A percentile compares a stretch with the other conserved stretches of the same genome.
Evolutionary conservation across 805 yeast species (phyloP).

Genomic region (Hanseniaspora occidentalis): DNA sequence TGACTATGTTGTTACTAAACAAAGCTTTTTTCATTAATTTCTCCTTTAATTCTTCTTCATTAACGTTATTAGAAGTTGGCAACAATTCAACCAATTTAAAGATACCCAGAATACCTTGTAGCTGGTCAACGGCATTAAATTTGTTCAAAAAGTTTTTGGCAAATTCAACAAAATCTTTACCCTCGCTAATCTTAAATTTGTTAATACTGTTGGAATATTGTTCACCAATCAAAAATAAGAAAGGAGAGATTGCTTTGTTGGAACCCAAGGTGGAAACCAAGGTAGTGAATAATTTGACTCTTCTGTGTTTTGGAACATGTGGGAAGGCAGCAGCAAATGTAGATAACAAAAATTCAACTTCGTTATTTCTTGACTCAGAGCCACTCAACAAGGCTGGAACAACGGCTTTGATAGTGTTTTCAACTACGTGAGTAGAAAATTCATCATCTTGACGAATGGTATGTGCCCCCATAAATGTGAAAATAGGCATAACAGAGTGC

Average conservation of each 20-base stretch:
- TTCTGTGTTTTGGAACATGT: slow-evolving; percentile 93
- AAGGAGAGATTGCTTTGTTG: slow-evolving; percentile 50
- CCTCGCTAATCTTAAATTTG: slow-evolving; percentile 52
- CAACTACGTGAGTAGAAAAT: slow-evolving; percentile 83
- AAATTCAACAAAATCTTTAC: slow-evolving; percentile 59
- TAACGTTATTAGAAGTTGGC: background rate
- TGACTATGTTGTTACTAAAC: slow-evolving; percentile 48
- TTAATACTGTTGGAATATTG: slow-evolving; percentile 48
- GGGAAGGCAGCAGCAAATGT: slow-evolving; percentile 90
- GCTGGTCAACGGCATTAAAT: slow-evolving; percentile 57
- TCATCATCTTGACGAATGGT: slow-evolving; percentile 95
- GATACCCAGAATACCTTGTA: slow-evolving; percentile 39
- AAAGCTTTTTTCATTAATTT: slow-evolving; percentile 25
- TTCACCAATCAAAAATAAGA: slow-evolving; percentile 69
- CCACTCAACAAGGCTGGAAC: slow-evolving; percentile 73
- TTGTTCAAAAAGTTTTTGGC: slow-evolving; percentile 53
- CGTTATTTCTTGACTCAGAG: slow-evolving; percentile 37
- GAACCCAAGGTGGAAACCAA: slow-evolving; percentile 67
- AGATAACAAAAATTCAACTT: slow-evolving; percentile 71
- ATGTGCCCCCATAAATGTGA: slow-evolving; percentile 98
- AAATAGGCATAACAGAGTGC: slow-evolving; percentile 98
- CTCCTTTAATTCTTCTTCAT: slow-evolving; percentile 32
- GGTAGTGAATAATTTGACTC: slow-evolving; percentile 73
- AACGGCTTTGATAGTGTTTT: slow-evolving; percentile 79
- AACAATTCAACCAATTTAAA: slow-evolving; percentile 26